These are phyloP conservation scores for Candida dubliniensis DNA, from an alignment of 1,139 yeast genomes.

Conservation along the genomic window DNA sequence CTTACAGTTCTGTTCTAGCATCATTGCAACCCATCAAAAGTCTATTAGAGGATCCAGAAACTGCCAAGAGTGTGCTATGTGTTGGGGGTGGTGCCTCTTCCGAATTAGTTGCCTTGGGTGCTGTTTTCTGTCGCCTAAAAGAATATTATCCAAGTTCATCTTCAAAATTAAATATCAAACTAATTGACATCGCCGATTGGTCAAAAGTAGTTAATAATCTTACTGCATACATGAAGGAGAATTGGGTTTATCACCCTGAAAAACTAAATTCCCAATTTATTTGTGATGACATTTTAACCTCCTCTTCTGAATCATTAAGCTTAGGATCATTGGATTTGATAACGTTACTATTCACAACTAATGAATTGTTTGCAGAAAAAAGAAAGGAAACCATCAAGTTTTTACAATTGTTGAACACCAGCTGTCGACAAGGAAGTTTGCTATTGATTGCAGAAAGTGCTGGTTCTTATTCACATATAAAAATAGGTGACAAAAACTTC, in stretches of 20 bases:
- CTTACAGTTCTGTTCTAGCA: constrained; percentile 67
- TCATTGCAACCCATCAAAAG: constrained; percentile 44
- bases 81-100: constrained; percentile 93
- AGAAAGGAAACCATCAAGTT: constrained; percentile 60
- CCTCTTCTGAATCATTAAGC: constrained; percentile 13
- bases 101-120: constrained; percentile 69
- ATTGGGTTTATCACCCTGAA: constrained; percentile 51
- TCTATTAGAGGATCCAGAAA: constrained; percentile 32
- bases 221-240: constrained; percentile 39
- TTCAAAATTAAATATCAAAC: constrained; percentile 43
- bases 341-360: constrained; percentile 80
- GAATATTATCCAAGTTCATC: constrained; percentile 35
- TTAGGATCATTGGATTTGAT: constrained; percentile 44
- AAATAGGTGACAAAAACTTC: constrained; percentile 70
- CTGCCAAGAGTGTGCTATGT: constrained; percentile 47
- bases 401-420: constrained; percentile 48
- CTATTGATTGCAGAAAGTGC: constrained; percentile 82
- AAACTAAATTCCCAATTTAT: constrained; percentile 48
- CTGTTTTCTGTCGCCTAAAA: constrained; percentile 54
- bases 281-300: constrained; percentile 47
- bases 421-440: constrained; percentile 55
- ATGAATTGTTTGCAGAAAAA: constrained; percentile 76
- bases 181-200: constrained; percentile 86
- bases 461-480: constrained; percentile 82
- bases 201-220: constrained; percentile 47